Base-by-base conservation (phyloP, 2,329 filamentous ascomycete species). In the Aquanectria penicillioides region DNA sequence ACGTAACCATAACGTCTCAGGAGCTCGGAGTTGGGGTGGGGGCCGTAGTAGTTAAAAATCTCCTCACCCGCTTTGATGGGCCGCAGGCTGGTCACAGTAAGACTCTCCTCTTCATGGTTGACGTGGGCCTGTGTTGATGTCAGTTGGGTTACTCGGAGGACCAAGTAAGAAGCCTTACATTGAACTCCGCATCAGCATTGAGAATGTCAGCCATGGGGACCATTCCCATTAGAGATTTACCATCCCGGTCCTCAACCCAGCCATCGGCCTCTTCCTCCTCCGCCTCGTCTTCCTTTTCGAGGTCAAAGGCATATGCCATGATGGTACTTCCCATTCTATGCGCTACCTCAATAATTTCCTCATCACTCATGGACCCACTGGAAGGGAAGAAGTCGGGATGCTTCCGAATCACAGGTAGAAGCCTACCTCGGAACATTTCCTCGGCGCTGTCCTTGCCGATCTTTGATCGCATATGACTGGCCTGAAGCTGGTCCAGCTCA, bases 261-360 rank as follows among this genome's bases (percentile, higher is more conserved):
- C 86, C 87, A 20, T 88, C 87, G 6, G 84, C 79, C 11, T 87
- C 84, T 2, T 88, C 84, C 13, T 87, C 85, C 18, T 87, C 83
- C 0, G 78, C 73, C 1, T 86, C 81, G 5, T 87, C 84, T 0
- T 81, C 78, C 7, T 80, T 80, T 43, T 86, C 85, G 6, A 97
- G 84, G 66, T 97, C 93, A 72, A 97, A 97, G 0, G 93, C 93
- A 72, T 97, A 97, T 0, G 93, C 90, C 93, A 97, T 96, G 65
- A 97, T 94, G 13, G 90, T 87, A 60, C 90, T 94, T 2, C 91
- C 93, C 89, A 97, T 94, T 8, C 87, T 83, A 73, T 97, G 93
- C 49, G 91, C 90, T 15, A 88, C 71, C 7, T 65, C 61, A 2
- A 85, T 62, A 2, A 87, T 73, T 20, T 83, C 75, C 2, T 77